These are phyloP conservation scores for Sporothrix pseudoabietina DNA, from an alignment of 2,329 filamentous ascomycete species.

Conservation along the genomic window DNA sequence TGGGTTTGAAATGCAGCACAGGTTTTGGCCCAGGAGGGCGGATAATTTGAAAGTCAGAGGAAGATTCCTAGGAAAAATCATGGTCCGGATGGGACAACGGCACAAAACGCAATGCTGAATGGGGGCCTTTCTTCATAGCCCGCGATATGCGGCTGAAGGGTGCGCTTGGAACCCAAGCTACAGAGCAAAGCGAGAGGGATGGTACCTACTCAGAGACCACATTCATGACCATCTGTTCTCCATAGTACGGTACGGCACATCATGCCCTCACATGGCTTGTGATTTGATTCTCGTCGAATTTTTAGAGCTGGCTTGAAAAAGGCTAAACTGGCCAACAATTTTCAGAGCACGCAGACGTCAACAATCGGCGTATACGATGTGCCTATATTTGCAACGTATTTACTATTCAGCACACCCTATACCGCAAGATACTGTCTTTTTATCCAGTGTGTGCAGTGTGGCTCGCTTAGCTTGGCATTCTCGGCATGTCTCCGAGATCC, in stretches of 20 bases:
- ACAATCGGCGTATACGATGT: not conserved
- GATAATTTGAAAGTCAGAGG: not conserved
- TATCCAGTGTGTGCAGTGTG: not conserved
- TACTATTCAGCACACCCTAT: not conserved
- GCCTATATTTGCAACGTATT: not conserved
- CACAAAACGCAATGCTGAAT: not conserved
- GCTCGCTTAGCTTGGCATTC: conserved; percentile 10
- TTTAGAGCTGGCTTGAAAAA: not conserved
- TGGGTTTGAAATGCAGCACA: conserved; percentile 15
- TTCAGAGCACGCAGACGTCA: not conserved
- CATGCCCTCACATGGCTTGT: not conserved
- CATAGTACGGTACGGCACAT: not conserved
- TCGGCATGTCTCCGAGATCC: conserved; percentile 7
- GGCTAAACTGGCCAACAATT: not conserved
- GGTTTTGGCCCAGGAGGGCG: conserved; percentile 11
- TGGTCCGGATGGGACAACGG: not conserved
- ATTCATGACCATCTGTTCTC: not conserved
- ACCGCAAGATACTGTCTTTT: not conserved
- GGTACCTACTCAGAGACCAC: not conserved
- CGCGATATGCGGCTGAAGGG: not conserved
- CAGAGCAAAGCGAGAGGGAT: not conserved
- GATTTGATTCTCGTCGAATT: not conserved
- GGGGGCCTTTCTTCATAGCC: not conserved
- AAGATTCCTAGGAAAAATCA: not conserved
- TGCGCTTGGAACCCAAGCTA: not conserved